phyloP scores from a whole-genome alignment of 2,329 filamentous ascomycete species.

The Cercospora citrullina region DNA sequence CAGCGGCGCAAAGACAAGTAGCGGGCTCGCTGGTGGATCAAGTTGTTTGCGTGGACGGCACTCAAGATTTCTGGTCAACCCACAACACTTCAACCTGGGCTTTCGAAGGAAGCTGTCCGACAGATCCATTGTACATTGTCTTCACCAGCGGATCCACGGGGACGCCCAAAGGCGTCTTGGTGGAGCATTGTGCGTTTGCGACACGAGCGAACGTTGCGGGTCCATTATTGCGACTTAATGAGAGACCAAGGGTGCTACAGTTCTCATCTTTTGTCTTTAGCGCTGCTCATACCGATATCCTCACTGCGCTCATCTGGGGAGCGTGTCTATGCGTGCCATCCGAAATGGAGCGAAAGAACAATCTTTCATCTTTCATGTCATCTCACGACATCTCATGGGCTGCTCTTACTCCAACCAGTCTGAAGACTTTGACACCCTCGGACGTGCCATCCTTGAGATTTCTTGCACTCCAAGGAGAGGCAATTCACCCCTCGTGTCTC shows the following conservation, averaged over 20 bases:
- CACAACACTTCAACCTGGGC: neutral
- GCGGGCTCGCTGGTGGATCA: neutral
- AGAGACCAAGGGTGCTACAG: neutral
- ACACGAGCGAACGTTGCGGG: neutral
- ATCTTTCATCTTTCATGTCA: neutral
- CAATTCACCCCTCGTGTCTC: neutral
- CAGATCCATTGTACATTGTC: neutral
- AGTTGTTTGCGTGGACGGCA: neutral
- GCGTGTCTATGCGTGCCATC: neutral
- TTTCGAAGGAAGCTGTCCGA: neutral
- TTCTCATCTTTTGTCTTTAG: neutral
- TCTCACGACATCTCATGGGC: neutral
- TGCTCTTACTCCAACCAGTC: neutral
- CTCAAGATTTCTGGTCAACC: neutral
- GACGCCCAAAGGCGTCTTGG: neutral
- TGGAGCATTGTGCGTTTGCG: neutral
- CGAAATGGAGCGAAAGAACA: neutral
- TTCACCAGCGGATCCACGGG: neutral
- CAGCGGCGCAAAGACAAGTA: neutral
- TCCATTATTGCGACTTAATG: neutral
- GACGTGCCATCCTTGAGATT: neutral
- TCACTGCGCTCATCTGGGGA: neutral
- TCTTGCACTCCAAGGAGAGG: neutral
- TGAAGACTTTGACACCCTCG: neutral
- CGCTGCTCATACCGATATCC: neutral